Evolutionary conservation across 179 eudicot genomes (phyloP).

Genomic region (Vitellaria paradoxa): DNA sequence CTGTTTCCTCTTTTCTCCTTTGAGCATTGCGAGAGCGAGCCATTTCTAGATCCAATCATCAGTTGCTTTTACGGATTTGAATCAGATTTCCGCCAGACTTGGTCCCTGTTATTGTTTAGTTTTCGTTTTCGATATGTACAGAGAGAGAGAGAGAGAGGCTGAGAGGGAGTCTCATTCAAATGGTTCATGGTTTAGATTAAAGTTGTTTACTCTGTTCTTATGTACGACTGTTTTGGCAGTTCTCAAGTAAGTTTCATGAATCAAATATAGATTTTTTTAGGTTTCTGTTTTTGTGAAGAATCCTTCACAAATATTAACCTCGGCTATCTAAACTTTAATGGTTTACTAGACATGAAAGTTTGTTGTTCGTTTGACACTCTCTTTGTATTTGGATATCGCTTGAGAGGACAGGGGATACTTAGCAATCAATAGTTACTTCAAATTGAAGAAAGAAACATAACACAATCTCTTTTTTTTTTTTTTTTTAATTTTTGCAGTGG

Average conservation of each 20-base stretch:
- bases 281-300: no score
- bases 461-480: no score
- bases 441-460: neutral
- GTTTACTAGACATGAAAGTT: neutral
- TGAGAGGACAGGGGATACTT: neutral
- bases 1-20: neutral
- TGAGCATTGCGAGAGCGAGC: neutral
- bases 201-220: neutral
- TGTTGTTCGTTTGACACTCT: neutral
- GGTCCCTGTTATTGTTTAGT: neutral
- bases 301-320: no score
- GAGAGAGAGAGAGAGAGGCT: neutral
- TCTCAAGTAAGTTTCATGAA: neutral
- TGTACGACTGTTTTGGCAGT: neutral
- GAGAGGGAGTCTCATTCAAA: neutral
- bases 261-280: neutral
- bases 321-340: neutral
- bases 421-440: neutral
- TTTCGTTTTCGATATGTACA: neutral
- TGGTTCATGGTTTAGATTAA: neutral
- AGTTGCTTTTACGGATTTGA: conserved; percentile 1
- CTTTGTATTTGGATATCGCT: neutral
- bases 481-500: conserved; percentile 10
- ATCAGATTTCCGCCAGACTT: neutral
- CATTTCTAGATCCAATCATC: neutral